Conservation (phyloP, 345 rosid species). For the Rubroshorea leprosula region DNA sequence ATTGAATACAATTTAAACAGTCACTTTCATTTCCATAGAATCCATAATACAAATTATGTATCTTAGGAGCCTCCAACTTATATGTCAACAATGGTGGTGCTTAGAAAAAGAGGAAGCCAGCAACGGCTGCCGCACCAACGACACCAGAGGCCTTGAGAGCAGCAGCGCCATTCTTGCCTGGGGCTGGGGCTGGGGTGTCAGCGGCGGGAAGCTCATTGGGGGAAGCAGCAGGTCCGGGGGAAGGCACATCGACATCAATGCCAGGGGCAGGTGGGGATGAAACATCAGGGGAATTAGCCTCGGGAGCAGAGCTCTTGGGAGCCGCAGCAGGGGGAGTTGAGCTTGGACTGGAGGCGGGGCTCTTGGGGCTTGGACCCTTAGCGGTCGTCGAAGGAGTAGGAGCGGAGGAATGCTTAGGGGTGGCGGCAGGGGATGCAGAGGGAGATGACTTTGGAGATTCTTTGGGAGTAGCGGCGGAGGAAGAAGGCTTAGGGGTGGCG, state of each 20-base stretch:
- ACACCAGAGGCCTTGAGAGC: neutral
- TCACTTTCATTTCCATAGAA: no score
- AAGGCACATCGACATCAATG: no score
- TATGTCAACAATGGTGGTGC: neutral
- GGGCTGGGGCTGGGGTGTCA: neutral
- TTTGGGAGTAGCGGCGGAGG: neutral
- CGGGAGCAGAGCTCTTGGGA: neutral
- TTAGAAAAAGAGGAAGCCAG: neutral
- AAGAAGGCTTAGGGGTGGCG: neutral
- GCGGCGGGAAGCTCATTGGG: no score
- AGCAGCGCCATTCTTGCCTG: neutral
- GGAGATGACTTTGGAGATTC: no score
- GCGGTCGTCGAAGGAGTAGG: neutral
- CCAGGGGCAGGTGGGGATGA: no score
- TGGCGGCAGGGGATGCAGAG: neutral
- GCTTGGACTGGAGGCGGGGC: no score
- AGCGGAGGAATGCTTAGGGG: neutral
- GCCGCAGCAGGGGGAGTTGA: neutral
- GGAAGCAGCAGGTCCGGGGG: no score
- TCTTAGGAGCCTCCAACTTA: no score
- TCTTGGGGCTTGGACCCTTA: no score
- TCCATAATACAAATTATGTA: no score
- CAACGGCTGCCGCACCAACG: neutral
- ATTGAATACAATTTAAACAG: no score
- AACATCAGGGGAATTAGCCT: neutral